Base-by-base conservation (phyloP, 805 yeast species). In the Kuraishia borneana region DNA sequence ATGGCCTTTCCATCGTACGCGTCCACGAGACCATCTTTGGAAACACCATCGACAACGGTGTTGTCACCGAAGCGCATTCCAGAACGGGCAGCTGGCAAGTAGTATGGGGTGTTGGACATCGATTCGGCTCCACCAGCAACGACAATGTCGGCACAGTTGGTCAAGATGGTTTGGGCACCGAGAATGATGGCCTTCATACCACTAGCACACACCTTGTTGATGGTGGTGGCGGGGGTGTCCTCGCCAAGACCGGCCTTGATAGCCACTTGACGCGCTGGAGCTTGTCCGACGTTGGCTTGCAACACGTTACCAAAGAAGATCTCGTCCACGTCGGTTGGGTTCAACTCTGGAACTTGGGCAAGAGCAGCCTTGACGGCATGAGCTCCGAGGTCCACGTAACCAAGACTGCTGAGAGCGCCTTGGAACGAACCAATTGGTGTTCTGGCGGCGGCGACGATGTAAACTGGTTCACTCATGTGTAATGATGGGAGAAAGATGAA, bases 71-170 rank as follows among this genome's bases (percentile, higher is more conserved):
- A 92, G 66, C 89, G 82, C 47, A 85, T 77, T 47, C 97, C 97
- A 31, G 65, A 51, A 64, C 99, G 82, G 29, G 92, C 87, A 38
- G 75, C 54, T 38, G 95, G 92, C 37, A 84, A 53, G 56, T 89
- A 89, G 70, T 88, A 89, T 36, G 98, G 98, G 23, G 88, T 74
- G 56, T 92, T 89, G 39, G 95, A 68, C 98, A 92, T 89, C 38
- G 95, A 81, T 64, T 92, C 98, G 46, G 95, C 92, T 54, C 98
- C 98, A 46, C 97, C 98, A 22, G 92, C 94, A 44, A 92, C 82
- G 31, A 92, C 92, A 39, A 92, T 78, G 51, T 88, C 96, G 37
- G 95, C 94, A 42, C 70, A 67, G 36, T 97, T 96, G 44, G 92
- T 72, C 53, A 82, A 59, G 47, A 89, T 88, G 35, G 88, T 65